These are phyloP conservation scores for Coemansia sp. DNA, from an alignment of 192 early-diverging fungal species.

Conservation along the genomic window DNA sequence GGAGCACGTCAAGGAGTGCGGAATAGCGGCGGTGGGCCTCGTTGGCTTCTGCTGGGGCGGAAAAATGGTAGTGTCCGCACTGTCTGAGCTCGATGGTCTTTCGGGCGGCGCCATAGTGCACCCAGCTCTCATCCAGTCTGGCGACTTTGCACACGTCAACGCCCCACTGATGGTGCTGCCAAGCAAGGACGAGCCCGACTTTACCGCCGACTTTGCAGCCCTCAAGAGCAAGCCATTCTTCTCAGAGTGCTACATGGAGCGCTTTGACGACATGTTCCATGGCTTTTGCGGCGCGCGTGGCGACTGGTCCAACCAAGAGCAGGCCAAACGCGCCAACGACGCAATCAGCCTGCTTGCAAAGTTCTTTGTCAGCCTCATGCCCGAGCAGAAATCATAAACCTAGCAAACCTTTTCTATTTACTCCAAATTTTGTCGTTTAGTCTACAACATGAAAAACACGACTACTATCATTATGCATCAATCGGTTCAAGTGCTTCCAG, in stretches of 20 bases:
- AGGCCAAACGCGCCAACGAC: constrained; percentile 56
- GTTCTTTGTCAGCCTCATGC: constrained; percentile 46
- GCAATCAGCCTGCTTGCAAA: constrained; percentile 57
- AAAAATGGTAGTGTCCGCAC: constrained; percentile 56
- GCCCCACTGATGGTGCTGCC: constrained; percentile 65
- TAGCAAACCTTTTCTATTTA: neutral
- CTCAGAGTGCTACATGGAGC: constrained; percentile 52
- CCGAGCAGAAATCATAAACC: constrained; percentile 6
- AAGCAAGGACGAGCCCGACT: constrained; percentile 63
- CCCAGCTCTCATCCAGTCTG: constrained; percentile 59
- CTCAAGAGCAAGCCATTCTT: constrained; percentile 56
- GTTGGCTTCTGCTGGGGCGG: constrained; percentile 77
- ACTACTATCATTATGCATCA: constrained; percentile 15
- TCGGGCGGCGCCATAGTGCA: constrained; percentile 62
- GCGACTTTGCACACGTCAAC: constrained; percentile 54
- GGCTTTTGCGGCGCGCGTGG: constrained; percentile 63
- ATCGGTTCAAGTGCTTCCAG: constrained; percentile 73
- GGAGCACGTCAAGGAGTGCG: constrained; percentile 41
- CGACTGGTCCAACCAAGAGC: constrained; percentile 49
- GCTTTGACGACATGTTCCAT: constrained; percentile 63
- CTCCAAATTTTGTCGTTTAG: neutral
- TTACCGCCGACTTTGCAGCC: constrained; percentile 21
- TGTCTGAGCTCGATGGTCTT: constrained; percentile 52
- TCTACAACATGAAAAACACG: neutral
- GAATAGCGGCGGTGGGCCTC: constrained; percentile 55